Base-by-base conservation (phyloP, 2,329 filamentous ascomycete genomes). In the Clarireedia monteithiana region DNA sequence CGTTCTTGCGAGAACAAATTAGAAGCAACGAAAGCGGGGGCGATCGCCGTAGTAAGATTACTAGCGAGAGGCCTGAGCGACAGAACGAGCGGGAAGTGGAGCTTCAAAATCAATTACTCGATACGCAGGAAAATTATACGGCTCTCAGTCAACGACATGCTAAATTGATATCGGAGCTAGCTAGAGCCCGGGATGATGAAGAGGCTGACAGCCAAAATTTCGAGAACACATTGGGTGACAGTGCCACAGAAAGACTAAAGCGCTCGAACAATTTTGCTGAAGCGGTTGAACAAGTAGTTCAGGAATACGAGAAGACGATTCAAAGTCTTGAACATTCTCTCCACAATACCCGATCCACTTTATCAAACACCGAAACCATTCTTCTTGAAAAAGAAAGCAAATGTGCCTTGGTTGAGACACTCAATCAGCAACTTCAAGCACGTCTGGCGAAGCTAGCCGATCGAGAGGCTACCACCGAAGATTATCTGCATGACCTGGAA, bases 231-330 rank as follows among this genome's bases (percentile, higher is more conserved):
- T 75, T 85, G 15, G 89, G 85, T 54, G 90, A 92, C 68, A 89
- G 78, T 63, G 89, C 91, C 0, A 86, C 91, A 24, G 91, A 96
- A 69, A 82, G 94, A 53, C 75, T 97, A 61, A 95, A 96, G 69
- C 85, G 94, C 42, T 99, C 95, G 17, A 96, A 95, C 69, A 95
- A 89, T 0, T 97, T 99, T 68, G 91, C 92, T 1, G 88, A 95
- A 69, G 92, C 92, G 27, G 92, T 99, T 20, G 94, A 99, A 67
- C 89, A 95, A 67, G 90, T 99, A 23, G 90, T 99, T 3, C 76
- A 97, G 49, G 94, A 99, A 72, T 99, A 99, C 69, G 95, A 99
- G 71, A 97, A 95, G 78, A 99, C 95, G 0, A 99, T 99, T 50
- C 91, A 97, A 70, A 87, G 83, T 53, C 80, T 99, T 15, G 94